Percentiles rank a stretch among this genome's conserved stretches.
These are phyloP conservation scores for Jackrogersella minutella DNA, from an alignment of 495 filamentous ascomycete genomes.

Conservation along the genomic window DNA sequence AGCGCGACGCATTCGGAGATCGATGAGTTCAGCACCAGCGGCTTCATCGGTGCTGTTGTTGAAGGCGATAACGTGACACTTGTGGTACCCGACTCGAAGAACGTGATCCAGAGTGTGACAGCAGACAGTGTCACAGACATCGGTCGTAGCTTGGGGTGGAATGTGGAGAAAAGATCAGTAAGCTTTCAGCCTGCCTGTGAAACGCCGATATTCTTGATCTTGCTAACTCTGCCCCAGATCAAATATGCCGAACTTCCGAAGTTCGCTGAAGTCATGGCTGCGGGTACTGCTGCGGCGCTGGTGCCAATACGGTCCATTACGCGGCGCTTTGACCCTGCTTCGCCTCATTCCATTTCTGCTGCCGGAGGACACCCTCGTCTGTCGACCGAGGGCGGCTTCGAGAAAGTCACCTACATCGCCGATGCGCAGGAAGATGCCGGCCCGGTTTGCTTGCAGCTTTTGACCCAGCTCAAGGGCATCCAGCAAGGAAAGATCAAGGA, in stretches of 20 bases:
- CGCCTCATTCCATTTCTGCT: constrained; percentile 45
- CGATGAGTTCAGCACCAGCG: constrained; percentile 90
- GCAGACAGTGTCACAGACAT: constrained; percentile 75
- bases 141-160: constrained; percentile 69
- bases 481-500: constrained; percentile 82
- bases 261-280: constrained; percentile 89
- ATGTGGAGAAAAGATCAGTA: constrained; percentile 67
- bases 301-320: constrained; percentile 92
- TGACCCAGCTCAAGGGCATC: constrained; percentile 82
- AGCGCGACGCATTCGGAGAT: constrained; percentile 79
- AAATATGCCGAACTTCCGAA: constrained; percentile 77
- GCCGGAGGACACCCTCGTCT: constrained; percentile 47
- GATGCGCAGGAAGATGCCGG: constrained; percentile 72
- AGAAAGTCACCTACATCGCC: constrained; percentile 72
- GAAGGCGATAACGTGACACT: constrained; percentile 69
- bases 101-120: constrained; percentile 85
- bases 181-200: constrained; percentile 31
- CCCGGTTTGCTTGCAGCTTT: constrained; percentile 70
- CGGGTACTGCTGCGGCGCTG: constrained; percentile 89
- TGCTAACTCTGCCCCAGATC: constrained; percentile 58
- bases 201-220: background rate
- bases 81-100: constrained; percentile 80
- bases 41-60: constrained; percentile 78
- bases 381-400: constrained; percentile 49
- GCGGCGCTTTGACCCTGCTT: constrained; percentile 59